Percentiles rank a stretch among this genome's conserved stretches.
Evolutionary conservation across 2,329 filamentous ascomycete species (phyloP).

Genomic region (Neopestalotiopsis clavispora): DNA sequence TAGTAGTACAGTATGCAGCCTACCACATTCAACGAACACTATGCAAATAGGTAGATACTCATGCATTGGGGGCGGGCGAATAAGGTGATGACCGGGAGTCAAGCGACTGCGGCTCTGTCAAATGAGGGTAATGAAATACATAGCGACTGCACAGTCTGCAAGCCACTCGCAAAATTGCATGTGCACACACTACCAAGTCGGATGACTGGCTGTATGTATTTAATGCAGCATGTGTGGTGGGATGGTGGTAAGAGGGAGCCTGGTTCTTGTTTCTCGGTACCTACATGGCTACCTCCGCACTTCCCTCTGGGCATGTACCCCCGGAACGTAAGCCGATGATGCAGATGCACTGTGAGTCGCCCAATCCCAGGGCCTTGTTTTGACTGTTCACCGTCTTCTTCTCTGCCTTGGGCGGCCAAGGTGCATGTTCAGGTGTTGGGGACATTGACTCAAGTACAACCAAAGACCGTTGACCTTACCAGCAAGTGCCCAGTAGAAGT

Average conservation of each 20-base stretch:
- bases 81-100: not conserved
- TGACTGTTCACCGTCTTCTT: constrained; percentile 6
- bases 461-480: not conserved
- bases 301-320: not conserved
- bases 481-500: not conserved
- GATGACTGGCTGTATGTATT: not conserved
- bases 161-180: constrained; percentile 7
- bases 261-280: not conserved
- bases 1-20: not conserved
- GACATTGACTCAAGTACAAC: not conserved
- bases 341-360: not conserved
- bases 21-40: not conserved
- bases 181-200: not conserved
- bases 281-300: not conserved
- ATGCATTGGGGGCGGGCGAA: not conserved
- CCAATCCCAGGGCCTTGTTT: not conserved
- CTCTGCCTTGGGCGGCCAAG: not conserved
- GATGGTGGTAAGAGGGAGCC: not conserved
- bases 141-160: constrained; percentile 8
- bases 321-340: not conserved
- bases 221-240: not conserved
- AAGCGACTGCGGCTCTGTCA: not conserved
- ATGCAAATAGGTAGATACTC: not conserved
- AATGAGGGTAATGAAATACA: not conserved
- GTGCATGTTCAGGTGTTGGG: not conserved